Conservation (phyloP, 768 basidiomycete genomes). For the Sporobolomyces roseus region DNA sequence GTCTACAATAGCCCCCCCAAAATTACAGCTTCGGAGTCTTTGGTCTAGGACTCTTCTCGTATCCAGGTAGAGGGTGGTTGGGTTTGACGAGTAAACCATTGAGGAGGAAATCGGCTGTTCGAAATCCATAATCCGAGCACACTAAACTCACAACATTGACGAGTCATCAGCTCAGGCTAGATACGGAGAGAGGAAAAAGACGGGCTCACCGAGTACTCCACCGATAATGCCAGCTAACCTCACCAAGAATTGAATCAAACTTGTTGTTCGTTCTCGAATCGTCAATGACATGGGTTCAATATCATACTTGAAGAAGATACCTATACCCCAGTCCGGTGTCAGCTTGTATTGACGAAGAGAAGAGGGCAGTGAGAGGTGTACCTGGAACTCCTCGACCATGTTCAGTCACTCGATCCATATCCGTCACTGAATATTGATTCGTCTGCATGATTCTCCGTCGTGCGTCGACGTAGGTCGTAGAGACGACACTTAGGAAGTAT, state of each 20-base stretch:
- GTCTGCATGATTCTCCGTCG: constrained; percentile 59
- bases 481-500: constrained; percentile 92
- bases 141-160: too few relatives aligned
- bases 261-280: constrained; percentile 81
- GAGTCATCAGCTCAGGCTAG: not conserved
- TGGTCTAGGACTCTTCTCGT: constrained; percentile 7
- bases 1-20: too few relatives aligned
- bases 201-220: constrained; percentile 62
- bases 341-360: too few relatives aligned
- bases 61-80: constrained; percentile 25
- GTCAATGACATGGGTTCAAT: constrained; percentile 82
- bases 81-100: not conserved
- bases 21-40: constrained; percentile 7
- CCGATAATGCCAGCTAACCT: constrained; percentile 87
- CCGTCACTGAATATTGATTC: constrained; percentile 89
- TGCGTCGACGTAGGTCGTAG: constrained; percentile 70
- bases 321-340: not conserved
- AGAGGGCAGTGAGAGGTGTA: not conserved
- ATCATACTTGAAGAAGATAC: constrained; percentile 98
- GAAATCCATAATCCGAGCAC: constrained; percentile 39
- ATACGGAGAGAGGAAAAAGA: not conserved
- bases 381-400: constrained; percentile 76
- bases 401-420: constrained; percentile 71
- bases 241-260: constrained; percentile 74
- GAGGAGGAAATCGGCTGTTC: constrained; percentile 33